Conservation (phyloP, 2,329 filamentous ascomycete species). For the Colletotrichum chrysophilum region DNA sequence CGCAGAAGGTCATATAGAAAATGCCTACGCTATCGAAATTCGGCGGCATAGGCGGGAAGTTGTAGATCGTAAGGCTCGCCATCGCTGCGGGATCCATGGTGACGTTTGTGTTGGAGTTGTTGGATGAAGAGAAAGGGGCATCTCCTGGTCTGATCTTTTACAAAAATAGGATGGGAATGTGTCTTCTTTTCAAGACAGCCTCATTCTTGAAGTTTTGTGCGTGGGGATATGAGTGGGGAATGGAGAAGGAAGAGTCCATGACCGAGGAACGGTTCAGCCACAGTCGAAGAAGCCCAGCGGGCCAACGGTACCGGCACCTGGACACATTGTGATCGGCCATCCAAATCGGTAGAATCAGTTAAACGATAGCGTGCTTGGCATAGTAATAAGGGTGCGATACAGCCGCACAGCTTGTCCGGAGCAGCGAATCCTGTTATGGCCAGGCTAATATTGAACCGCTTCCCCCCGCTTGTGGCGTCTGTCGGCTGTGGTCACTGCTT, state of each 20-base stretch:
- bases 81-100: constrained; percentile 1
- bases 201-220: background rate
- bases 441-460: background rate
- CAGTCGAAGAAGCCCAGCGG: background rate
- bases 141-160: background rate
- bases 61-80: constrained; percentile 31
- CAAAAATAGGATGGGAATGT: background rate
- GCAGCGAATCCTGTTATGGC: background rate
- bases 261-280: background rate
- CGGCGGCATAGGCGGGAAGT: constrained; percentile 28
- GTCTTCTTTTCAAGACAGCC: background rate
- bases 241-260: background rate
- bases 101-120: background rate
- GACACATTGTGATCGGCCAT: background rate
- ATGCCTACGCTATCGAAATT: constrained; percentile 32
- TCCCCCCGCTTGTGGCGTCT: background rate
- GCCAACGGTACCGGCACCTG: background rate
- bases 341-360: background rate
- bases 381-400: background rate
- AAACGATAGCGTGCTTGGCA: constrained; percentile 4
- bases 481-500: background rate
- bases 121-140: background rate
- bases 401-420: background rate
- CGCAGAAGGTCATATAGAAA: constrained; percentile 32
- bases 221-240: background rate